phyloP scores from a whole-genome alignment of 2,329 filamentous ascomycete genomes.

The Periconia macrospinosa region DNA sequence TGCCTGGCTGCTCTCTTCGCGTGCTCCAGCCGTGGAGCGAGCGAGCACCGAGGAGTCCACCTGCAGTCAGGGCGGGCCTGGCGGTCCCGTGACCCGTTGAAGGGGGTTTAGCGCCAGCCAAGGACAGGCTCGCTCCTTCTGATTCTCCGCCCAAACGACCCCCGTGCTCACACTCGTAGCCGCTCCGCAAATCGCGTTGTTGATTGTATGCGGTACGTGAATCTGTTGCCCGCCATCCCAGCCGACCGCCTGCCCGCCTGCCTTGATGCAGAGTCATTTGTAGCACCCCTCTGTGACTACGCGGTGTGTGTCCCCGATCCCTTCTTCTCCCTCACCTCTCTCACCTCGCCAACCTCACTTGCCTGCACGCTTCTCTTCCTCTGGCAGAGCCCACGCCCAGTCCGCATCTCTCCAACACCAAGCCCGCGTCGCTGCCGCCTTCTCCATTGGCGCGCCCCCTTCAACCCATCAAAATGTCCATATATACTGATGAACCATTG shows the following conservation, averaged over 20 bases:
- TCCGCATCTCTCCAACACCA: constrained; percentile 7
- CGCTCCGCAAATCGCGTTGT: constrained; percentile 35
- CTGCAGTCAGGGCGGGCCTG: neutral
- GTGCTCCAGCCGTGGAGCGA: no score
- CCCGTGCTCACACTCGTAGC: constrained; percentile 10
- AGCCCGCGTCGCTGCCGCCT: constrained; percentile 15
- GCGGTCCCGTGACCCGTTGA: constrained; percentile 4
- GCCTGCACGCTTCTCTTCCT: neutral
- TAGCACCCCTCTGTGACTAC: constrained; percentile 28
- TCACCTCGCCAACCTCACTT: neutral
- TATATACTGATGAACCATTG: constrained; percentile 25
- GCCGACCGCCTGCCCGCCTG: constrained; percentile 24
- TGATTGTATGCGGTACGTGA: constrained; percentile 35
- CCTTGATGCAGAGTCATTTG: constrained; percentile 30
- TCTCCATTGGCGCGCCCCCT: constrained; percentile 27
- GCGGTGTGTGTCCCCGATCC: constrained; percentile 22
- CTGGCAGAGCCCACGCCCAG: neutral
- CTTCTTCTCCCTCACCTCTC: constrained; percentile 9
- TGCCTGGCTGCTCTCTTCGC: no score
- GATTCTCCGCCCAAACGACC: constrained; percentile 26
- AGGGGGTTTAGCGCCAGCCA: constrained; percentile 1
- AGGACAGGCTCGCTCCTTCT: constrained; percentile 4
- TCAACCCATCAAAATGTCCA: constrained; percentile 32
- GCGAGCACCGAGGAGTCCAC: neutral
- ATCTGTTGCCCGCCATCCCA: constrained; percentile 32